Evolutionary conservation across 2,329 filamentous ascomycete genomes (phyloP), one percentile per base, ranked within the genome.

Genomic region (Claviceps lovelessii): DNA sequence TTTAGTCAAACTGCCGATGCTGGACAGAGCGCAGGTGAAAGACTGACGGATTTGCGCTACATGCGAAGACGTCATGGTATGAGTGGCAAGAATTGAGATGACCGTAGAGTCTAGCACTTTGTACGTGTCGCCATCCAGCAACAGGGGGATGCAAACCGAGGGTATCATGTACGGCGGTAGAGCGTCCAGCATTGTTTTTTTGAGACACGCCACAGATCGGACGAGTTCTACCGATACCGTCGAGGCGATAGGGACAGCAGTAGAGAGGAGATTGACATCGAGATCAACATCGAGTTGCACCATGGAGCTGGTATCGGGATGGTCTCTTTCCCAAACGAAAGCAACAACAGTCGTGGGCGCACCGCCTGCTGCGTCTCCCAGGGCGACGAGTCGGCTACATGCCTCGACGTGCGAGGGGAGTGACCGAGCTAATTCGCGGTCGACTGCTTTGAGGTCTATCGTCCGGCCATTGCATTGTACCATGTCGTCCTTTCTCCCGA

Each of bases 71-170:
- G 51, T 35, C 1, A 52, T 47, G 17, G 17, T 23, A 5, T 42
- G 31, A 31, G 45, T 47, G 31, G 47, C 52, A 10, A 54, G 35
- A 23, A 35, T 11, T 80, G 83, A 84, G 84, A 89, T 37, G 1
- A 51, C 1, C 13, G 33, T 29, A 29, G 8, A 11, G 19, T 50
- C 49, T 8, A 50, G 35, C 23, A 4, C 41, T 11, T 17, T 11
- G 19, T 39, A 33, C 10, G 13, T 41, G 19, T 29, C 35, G 33
- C 19, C 9, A 37, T 50, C 11, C 5, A 50, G 28, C 35, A 19
- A 50, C 2, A 50, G 49, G 33, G 49, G 49, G 10, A 50, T 41
- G 13, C 49, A 50, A 39, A 29, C 49, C 19, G 49, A n/a, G 1
- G 62, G 62, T 23, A 63, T 63, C 7, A 60, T 59, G 28, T 64